Base-by-base conservation (phyloP, 352 stramenopile species). In the Blastocystis hominis region DNA sequence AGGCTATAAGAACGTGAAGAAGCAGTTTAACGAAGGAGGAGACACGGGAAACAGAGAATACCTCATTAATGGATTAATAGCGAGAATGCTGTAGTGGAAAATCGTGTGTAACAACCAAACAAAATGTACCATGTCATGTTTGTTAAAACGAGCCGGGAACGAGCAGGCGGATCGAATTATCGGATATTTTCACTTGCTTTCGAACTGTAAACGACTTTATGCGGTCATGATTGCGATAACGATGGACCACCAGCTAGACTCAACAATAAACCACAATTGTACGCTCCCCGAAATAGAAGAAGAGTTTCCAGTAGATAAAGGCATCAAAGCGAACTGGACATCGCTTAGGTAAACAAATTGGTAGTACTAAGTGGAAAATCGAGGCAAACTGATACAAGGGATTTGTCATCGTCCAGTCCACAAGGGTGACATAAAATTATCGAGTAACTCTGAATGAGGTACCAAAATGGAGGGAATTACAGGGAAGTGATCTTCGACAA, bases 61-160 rank as follows among this genome's bases (percentile, higher is more conserved):
- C 5, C 91, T 96, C 90, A 97, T 97, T 91, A 95, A 97, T 93
- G 94, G 94, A 90, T 94, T 97, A 88, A 94, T 97, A 91, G 94
- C 95, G 91, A 91, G 94, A 90, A 94, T 95, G 91, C 90, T 97
- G 89, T 97, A 97, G 30, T 44, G 17, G 17, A 68, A 55, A 17
- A 17, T 7, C 17, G 17, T 55, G 47, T 55, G 47, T 55, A 17
- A 55, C 47, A 7, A 55, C 47, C 17, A 17, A 55, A 55, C 17
- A 55, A 17, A 7, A 15, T 69, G 61, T 69, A 44, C 34, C 10
- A 55, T 76, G 4, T 50, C 13, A 30, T 54, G 30, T 56, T 76
- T 54, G 2, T 76, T 76, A 24, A 3, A 76, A 55, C 7, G 64
- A 50, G 30, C 70, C 70, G 6, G 70, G 70, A 80, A 80, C 54